Base-by-base conservation (phyloP, 768 basidiomycete species). In the Austroboletus festivus region DNA sequence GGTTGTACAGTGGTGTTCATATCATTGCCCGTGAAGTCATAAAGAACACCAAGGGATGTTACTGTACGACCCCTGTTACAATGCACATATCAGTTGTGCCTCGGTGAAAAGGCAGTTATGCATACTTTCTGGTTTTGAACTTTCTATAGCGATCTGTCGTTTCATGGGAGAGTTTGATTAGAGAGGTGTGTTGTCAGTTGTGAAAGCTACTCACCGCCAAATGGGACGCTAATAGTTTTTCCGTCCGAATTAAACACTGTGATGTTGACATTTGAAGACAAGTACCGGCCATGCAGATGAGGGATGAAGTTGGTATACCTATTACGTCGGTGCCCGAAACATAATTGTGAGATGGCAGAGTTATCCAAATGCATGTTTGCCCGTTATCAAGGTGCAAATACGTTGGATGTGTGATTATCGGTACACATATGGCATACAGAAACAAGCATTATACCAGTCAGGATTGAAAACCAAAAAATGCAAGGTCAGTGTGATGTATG, bases 241-340 rank as follows among this genome's bases (percentile, higher is more conserved):
- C 70, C 72, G 13, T 64, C 45, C 34, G 69, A 57, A 56, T 79
- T 75, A 15, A 73, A 53, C 10, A 86, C 60, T 2, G 90, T 92
- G 61, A 95, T 89, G 69, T 94, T 89, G 47, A 81, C 87, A 58
- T 95, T 95, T 2, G 85, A 89, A 1, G 89, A 82, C 40, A 96
- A 69, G 64, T 92, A 93, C 38, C 83, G 76, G 6, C 86, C 89
- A 8, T 78, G 72, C 65, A 83, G 75, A 39, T 79, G 68, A 3
- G 81, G 83, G 3, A 71, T 81, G 57, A 91, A 86, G 61, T 85
- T 85, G 45, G 73, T 67, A 63, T 85, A 71, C 68, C 80, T 85
- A n/a, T n/a, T n/a, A n/a, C n/a, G n/a, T n/a, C n/a, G n/a, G n/a
- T n/a, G n/a, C n/a, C n/a, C n/a, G n/a, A n/a, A n/a, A n/a, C n/a